Evolutionary conservation across 441 rosid species (phyloP).

Genomic region (Omphalea diandra): DNA sequence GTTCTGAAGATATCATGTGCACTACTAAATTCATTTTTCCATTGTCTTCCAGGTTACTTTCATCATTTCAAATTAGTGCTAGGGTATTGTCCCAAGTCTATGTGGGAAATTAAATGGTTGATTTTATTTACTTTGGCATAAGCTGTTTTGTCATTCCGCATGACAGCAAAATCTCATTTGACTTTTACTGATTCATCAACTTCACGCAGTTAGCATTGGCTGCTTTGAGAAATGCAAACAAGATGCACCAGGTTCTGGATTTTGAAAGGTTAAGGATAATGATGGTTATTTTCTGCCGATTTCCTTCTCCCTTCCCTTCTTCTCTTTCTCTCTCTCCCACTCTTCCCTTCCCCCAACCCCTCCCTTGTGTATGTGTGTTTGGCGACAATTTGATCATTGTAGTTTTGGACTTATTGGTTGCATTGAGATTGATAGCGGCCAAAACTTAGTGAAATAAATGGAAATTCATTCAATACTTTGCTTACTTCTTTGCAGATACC

Average conservation of each 20-base stretch:
- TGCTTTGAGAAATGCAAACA: constrained; percentile 66
- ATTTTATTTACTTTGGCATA: neutral
- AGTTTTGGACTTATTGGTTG: constrained; percentile 7
- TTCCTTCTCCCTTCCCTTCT: neutral
- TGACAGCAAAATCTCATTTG: neutral
- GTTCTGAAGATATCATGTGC: neutral
- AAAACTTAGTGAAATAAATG: neutral
- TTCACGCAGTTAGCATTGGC: constrained; percentile 82
- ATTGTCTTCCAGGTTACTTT: neutral
- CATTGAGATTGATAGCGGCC: neutral
- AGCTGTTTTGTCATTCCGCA: constrained; percentile 3
- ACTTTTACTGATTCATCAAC: constrained; percentile 6
- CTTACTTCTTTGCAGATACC: constrained; percentile 49
- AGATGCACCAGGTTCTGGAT: constrained; percentile 51
- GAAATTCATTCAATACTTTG: neutral
- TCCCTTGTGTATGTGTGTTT: neutral
- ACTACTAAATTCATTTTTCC: neutral
- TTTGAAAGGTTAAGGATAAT: constrained; percentile 60
- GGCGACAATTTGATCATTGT: neutral
- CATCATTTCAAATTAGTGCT: neutral
- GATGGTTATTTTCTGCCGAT: neutral
- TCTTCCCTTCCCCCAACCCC: neutral
- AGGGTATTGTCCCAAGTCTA: neutral
- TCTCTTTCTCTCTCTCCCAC: neutral
- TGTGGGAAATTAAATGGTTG: constrained; percentile 1